Base-by-base conservation (phyloP, 345 rosid species). In the Pistacia vera region DNA sequence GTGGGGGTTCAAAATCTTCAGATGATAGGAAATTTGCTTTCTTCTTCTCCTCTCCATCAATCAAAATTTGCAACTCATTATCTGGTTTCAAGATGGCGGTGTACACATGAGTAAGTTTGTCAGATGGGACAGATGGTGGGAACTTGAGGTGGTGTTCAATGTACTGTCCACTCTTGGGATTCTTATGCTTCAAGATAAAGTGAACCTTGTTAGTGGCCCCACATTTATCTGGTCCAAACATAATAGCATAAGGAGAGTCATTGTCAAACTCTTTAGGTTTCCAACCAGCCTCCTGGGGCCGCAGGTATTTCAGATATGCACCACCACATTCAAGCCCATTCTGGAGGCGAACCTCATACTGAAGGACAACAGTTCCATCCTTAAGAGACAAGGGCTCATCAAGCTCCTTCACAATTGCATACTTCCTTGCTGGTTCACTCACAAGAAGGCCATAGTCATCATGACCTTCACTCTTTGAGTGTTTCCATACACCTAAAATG, bases 221-320 rank as follows among this genome's bases (percentile, higher is more conserved):
- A 77, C 97, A 93, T 72, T 91, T 93, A 85, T 93, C 97, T 8
- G 97, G 97, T 63, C 97, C 97, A 81, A 93, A 93, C 97, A 93
- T 93, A 66, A 93, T 93, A 5, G 94, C 73, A 81, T 93, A 93
- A 38, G 97, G 97, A 13, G 96, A 88, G n/a, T 91, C 92, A 5
- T 81, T 93, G 75, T 88, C 83, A 5, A 93, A 90, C 17, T 84
- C 90, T 80, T 93, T 81, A 8, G 94, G 46, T 9, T 69, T 79
- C 97, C 97, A 93, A 13, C 90, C 93, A 74, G 91, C 90, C 51
- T 85, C 94, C 76, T 93, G 97, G 5, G 96, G 94, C 20, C 94
- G 85, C 61, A 93, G 85, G 77, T 88, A 93, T 66, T 93, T 93
- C 79, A 93, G 65, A 82, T 93, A 93, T 25, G 97, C 93, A 77